A percentile compares a stretch with the other conserved stretches of the same genome.
phyloP scores from a whole-genome alignment of 306 rosid species.

The Amphicarpaea edgeworthii region DNA sequence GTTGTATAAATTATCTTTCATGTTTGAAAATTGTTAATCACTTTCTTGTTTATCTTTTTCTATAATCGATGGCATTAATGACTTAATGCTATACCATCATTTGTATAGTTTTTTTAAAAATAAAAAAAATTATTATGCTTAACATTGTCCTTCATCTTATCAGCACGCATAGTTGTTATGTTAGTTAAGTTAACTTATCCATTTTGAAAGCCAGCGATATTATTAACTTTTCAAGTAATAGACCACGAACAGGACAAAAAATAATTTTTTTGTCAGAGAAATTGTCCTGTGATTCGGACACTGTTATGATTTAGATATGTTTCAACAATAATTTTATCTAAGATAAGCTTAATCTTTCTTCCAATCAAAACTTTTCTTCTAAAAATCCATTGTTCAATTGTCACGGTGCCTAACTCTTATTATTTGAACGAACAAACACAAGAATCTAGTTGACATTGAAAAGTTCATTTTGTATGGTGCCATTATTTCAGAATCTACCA shows the following conservation, averaged over 20 bases:
- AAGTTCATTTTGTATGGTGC: not conserved
- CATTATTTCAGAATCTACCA: not conserved
- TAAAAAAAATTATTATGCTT: too few species aligned
- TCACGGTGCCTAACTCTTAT: not conserved
- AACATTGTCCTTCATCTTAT: constrained; percentile 3
- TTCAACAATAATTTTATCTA: not conserved
- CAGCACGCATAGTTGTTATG: too few species aligned
- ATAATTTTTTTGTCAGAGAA: not conserved
- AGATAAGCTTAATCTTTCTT: not conserved
- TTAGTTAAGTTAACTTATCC: constrained; percentile 9
- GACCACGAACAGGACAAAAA: not conserved
- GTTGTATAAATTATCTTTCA: constrained; percentile 12
- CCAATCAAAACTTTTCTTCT: not conserved
- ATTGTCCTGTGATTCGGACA: not conserved
- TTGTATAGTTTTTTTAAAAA: not conserved
- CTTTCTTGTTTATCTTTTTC: constrained; percentile 4
- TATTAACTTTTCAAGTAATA: not conserved
- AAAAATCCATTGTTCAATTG: not conserved
- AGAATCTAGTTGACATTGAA: constrained; percentile 11
- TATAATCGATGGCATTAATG: not conserved
- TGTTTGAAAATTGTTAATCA: constrained; percentile 2
- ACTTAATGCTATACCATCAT: not conserved
- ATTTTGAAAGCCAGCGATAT: not conserved
- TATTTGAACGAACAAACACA: not conserved
- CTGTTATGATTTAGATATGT: not conserved